These are phyloP conservation scores for Spathaspora girioi DNA, from an alignment of 805 yeast species.

Conservation along the genomic window DNA sequence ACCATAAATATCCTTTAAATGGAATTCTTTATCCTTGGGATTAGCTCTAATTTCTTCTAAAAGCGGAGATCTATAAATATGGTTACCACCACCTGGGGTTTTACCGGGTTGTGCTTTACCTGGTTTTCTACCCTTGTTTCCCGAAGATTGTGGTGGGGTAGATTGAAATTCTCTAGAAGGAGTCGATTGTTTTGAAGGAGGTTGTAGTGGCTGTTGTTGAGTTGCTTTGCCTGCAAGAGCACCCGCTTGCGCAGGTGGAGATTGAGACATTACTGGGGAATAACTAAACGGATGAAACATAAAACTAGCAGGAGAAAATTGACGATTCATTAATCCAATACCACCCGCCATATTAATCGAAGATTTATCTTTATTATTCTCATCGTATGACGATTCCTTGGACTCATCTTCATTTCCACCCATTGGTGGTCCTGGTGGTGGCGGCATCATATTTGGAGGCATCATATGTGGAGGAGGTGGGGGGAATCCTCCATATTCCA, in stretches of 20 bases:
- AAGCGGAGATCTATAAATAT: conserved; percentile 70
- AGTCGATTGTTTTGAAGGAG: conserved; percentile 3
- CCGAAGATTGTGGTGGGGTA: conserved; percentile 1
- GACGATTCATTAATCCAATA: conserved; percentile 37
- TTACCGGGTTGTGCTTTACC: conserved; percentile 6
- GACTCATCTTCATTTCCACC: conserved; percentile 4
- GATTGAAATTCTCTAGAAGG: background rate
- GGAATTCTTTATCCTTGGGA: conserved; percentile 53
- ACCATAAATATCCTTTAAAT: conserved; percentile 73
- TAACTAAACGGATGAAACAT: conserved; percentile 51
- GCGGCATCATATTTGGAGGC: background rate
- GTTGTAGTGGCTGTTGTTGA: background rate
- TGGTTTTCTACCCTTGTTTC: background rate
- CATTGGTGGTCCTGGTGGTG: conserved; percentile 1
- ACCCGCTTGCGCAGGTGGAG: conserved; percentile 13
- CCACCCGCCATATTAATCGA: conserved; percentile 13
- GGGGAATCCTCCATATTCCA: conserved; percentile 16
- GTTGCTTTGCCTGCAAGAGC: background rate
- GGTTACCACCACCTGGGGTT: conserved; percentile 28
- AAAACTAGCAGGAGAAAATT: conserved; percentile 33
- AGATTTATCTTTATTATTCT: background rate
- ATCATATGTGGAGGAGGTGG: background rate
- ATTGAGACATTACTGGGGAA: conserved; percentile 35
- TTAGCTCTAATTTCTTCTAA: conserved; percentile 81
- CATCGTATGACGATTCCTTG: too few relatives aligned